Base-by-base conservation (phyloP, 352 stramenopile species). In the Globisporangium canariense region DNA sequence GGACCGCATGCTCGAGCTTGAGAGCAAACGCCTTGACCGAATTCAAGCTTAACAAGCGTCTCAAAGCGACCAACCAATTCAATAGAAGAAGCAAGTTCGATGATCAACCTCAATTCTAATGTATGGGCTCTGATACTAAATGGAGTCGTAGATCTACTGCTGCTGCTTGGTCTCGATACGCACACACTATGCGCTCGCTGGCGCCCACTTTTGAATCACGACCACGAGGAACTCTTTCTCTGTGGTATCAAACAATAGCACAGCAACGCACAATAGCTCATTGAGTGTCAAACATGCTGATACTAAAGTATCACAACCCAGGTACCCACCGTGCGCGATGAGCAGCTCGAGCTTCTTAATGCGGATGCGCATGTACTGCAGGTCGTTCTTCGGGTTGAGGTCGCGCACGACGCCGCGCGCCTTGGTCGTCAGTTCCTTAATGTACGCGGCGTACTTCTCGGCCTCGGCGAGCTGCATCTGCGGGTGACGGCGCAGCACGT, bases 351-450 rank as follows among this genome's bases (percentile, higher is more conserved):
- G 82, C 67, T 90, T 93, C 69, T 96, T 96, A 38, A 97, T 82
- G 54, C 95, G 89, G 43, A 98, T 93, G 55, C 94, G 83, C 70
- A 98, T 88, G 71, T 97, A 98, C 65, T 96, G 85, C 43, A 98
- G 74, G 70, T 98, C 90, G 68, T 98, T 97, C 74, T 97, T 97
- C 13, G 95, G 94, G 70, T 98, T 97, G 36, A 98, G 80, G 75
- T 98, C 95, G 47, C 95, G 79, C 38, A 97, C 91, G 51, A 98
- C 93, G 49, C 96, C 89, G 38, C 88, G 88, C 3, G 94, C 93
- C 63, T 96, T 97, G 20, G 84, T 87, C 22, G 84, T 93, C 36
- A 98, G 82, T 60, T 95, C 80, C 60, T 91, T 94, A 81, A 98
- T 98, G 66, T 91, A 94, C 54, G 83, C 65, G 4, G 93, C 90